Evolutionary conservation across 139 green algal genomes (phyloP), one percentile per base, ranked within the genome.

Genomic region (Chlamydomonas sp.): DNA sequence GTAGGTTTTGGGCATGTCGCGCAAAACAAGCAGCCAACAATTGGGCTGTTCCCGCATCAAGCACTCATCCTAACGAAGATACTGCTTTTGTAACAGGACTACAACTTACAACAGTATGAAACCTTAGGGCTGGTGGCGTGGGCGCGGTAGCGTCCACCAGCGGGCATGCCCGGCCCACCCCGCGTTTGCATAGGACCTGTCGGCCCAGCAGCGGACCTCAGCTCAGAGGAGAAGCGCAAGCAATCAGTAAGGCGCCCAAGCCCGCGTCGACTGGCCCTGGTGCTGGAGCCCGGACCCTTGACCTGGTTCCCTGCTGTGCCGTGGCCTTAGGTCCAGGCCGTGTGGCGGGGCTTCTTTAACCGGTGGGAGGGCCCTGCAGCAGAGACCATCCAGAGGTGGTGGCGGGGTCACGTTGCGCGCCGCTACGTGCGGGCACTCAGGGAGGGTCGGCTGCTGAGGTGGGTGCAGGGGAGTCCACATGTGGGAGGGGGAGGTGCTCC

Each of bases 311-410:
- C 31, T 49, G 31, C 31, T 49, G 31, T 49, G 31, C 31, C 31
- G 31, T 49, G 31, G 57, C 9, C 75, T 5, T 68, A 89, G 85
- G 85, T 89, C 17, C 8, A 49, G 2, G 75, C 67, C 5, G 72
- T 86, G 17, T 90, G 86, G 86, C 61, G 59, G 1, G 86, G 86
- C 15, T 90, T 90, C 72, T 90, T 78, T n/a, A 58, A 17, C 1
- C 73, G 69, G 4, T 90, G 81, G 69, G 68, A 90, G 72, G 78
- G 78, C 8, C 86, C 86, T 1, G 86, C 86, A 16, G 86, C 86
- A 1, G 75, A 81, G 60, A 72, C n/a, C 18, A 90, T 90, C 59
- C 86, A 90, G 62, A n/a, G 63, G 0, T 85, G 67, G 68, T 90
- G 79, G 79, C 77, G 85, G n/a, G 82, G 82, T 20, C 60, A 86